These are phyloP conservation scores for Coniferiporia weirii DNA, from an alignment of 1,284 basidiomycete species.

Conservation along the genomic window DNA sequence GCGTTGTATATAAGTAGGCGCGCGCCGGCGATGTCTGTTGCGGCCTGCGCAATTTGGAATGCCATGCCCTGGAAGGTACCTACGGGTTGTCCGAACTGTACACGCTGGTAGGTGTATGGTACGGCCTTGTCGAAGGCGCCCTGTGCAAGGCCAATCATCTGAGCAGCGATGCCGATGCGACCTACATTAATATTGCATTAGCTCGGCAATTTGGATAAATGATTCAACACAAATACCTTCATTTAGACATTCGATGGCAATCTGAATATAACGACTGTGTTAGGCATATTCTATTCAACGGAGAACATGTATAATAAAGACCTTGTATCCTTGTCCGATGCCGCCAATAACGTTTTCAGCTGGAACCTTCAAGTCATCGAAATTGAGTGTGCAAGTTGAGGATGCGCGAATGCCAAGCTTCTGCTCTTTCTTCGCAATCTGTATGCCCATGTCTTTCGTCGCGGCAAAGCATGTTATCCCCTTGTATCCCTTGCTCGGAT, in stretches of 20 bases:
- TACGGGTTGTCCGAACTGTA: conserved; percentile 91
- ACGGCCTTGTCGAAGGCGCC: conserved; percentile 94
- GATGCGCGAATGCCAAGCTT: conserved; percentile 97
- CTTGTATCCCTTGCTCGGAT: conserved; percentile 96
- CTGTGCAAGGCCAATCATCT: conserved; percentile 96
- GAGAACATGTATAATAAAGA: conserved; percentile 23
- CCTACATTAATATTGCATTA: conserved; percentile 35
- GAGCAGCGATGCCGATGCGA: conserved; percentile 95
- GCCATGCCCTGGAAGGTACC: conserved; percentile 95
- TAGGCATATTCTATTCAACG: not conserved
- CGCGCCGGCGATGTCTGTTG: conserved; percentile 89
- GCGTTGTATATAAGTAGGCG: conserved; percentile 95
- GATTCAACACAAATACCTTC: conserved; percentile 50
- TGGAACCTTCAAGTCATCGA: conserved; percentile 93
- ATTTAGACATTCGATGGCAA: conserved; percentile 97
- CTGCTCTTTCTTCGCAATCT: conserved; percentile 98
- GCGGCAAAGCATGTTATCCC: conserved; percentile 98
- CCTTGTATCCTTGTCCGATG: conserved; percentile 94
- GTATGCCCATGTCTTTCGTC: conserved; percentile 93
- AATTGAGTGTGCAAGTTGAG: conserved; percentile 95
- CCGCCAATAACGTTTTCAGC: conserved; percentile 92
- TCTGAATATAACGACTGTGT: conserved; percentile 35
- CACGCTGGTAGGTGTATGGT: conserved; percentile 89
- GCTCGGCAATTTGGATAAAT: not conserved
- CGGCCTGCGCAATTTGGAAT: conserved; percentile 89